Evolutionary conservation across 164 flowering plant genomes (phyloP), one percentile per base, ranked within the genome.

Genomic region (Stephania cephalantha): DNA sequence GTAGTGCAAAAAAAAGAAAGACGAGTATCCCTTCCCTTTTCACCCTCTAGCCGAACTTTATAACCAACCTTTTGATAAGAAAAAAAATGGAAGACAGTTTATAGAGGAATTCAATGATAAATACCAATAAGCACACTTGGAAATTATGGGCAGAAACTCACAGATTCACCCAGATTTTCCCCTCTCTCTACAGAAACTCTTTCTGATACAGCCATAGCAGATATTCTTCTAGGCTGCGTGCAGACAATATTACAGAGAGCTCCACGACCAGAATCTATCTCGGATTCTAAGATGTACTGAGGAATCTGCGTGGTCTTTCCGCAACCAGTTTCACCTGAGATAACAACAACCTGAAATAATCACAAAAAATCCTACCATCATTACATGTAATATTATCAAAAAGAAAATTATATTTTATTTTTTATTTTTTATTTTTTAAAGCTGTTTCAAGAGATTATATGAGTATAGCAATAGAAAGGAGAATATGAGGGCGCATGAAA

Each of bases 291-390:
- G 71, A 96, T 92, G 75, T 88, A 96, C 79, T 96, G 99, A 25
- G 99, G 98, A 85, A 96, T 83, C 81, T 94, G 99, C 20, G 98
- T 96, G 42, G 99, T 94, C 85, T 96, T 96, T 72, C 99, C 99
- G 86, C 99, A 96, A 53, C 99, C 99, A 84, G 99, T 96, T 86
- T 92, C 95, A 82, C 99, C 99, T 69, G 99, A 96, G 79, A 96
- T 81, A 53, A 96, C 83, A 73, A 94, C 84, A 63, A 96, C 95
- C 99, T 96, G 86, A 18, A 84, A 78, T 75, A 66, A 80, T 78
- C 74, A 82, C 18, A 76, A 73, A 29, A 50, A 17, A 29, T 68
- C 52, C 20, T 17, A 10, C 69, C 15, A 66, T 66, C 13, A 66
- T 29, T 30, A 66, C 44, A 25, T 29, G 15, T 10, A 13, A 66